phyloP scores from a whole-genome alignment of 345 rosid species.

The Populus deltoides region DNA sequence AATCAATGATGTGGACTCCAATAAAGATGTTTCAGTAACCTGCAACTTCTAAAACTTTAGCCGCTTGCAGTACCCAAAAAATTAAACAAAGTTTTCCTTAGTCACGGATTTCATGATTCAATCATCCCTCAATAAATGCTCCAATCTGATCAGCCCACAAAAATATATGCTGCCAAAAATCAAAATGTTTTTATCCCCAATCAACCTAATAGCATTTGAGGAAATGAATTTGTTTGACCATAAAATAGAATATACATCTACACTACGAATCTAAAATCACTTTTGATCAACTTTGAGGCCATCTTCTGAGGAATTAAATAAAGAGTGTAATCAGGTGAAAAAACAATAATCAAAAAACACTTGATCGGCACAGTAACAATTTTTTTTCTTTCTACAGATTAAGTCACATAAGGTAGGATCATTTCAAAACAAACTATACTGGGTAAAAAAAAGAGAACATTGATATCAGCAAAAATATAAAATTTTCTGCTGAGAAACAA shows the following conservation, averaged over 20 bases:
- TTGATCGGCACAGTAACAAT: too few relatives aligned
- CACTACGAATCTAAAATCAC: background rate
- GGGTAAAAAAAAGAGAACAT: too few relatives aligned
- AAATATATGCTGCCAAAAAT: background rate
- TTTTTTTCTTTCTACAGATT: too few relatives aligned
- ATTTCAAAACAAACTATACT: too few relatives aligned
- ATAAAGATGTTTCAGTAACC: background rate
- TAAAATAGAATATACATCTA: background rate
- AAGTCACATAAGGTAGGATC: too few relatives aligned
- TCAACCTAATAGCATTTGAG: background rate
- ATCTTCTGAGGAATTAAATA: too few relatives aligned
- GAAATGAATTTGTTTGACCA: background rate
- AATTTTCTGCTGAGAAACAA: too few relatives aligned
- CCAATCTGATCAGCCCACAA: too few relatives aligned
- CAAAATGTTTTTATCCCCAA: background rate
- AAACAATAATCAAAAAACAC: too few relatives aligned
- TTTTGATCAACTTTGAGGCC: background rate
- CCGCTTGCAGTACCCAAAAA: background rate
- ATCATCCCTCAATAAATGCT: background rate
- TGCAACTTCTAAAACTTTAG: background rate
- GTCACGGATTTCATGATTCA: background rate
- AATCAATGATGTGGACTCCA: background rate
- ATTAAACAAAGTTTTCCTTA: background rate
- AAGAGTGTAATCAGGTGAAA: too few relatives aligned
- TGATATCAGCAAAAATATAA: too few relatives aligned